Conservation (phyloP, 768 basidiomycete genomes). For the Boletus sp. region DNA sequence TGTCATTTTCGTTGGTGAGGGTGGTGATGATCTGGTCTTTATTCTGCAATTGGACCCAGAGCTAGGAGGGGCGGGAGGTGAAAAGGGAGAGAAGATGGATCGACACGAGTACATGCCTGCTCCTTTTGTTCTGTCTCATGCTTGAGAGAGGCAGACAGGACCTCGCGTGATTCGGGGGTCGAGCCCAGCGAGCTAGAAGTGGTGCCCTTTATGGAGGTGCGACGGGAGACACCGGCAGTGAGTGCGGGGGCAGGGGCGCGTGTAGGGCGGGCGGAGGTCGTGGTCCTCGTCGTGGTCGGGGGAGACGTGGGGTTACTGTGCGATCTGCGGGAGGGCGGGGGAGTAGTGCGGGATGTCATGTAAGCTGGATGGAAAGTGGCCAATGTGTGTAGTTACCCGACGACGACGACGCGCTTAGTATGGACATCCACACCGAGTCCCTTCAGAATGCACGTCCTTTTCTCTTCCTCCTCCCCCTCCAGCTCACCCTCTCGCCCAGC, state of each 20-base stretch:
- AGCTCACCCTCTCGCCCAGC: slow-evolving; percentile 32
- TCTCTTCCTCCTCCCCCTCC: background rate
- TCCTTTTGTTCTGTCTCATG: slow-evolving; percentile 81
- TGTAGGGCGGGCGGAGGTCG: slow-evolving; percentile 55
- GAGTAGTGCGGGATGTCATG: slow-evolving; percentile 42
- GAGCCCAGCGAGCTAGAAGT: slow-evolving; percentile 35
- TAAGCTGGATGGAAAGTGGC: slow-evolving; percentile 26
- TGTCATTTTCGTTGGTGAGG: slow-evolving; percentile 63
- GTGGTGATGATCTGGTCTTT: slow-evolving; percentile 67
- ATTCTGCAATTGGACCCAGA: slow-evolving; percentile 72
- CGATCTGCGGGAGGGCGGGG: slow-evolving; percentile 45
- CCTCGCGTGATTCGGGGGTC: slow-evolving; percentile 51
- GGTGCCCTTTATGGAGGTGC: slow-evolving; percentile 45
- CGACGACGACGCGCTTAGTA: background rate
- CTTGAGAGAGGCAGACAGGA: slow-evolving; percentile 60
- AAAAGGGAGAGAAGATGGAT: slow-evolving; percentile 8
- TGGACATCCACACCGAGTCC: slow-evolving; percentile 28
- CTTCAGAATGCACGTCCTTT: slow-evolving; percentile 30
- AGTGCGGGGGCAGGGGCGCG: slow-evolving; percentile 47
- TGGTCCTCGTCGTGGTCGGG: slow-evolving; percentile 42
- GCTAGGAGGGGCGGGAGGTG: slow-evolving; percentile 38
- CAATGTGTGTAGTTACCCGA: background rate
- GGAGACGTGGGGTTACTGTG: slow-evolving; percentile 41
- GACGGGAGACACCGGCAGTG: slow-evolving; percentile 40
- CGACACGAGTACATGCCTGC: slow-evolving; percentile 45